Evolutionary conservation across 139 green algal genomes (phyloP).

Genomic region (Volvox reticuliferus): DNA sequence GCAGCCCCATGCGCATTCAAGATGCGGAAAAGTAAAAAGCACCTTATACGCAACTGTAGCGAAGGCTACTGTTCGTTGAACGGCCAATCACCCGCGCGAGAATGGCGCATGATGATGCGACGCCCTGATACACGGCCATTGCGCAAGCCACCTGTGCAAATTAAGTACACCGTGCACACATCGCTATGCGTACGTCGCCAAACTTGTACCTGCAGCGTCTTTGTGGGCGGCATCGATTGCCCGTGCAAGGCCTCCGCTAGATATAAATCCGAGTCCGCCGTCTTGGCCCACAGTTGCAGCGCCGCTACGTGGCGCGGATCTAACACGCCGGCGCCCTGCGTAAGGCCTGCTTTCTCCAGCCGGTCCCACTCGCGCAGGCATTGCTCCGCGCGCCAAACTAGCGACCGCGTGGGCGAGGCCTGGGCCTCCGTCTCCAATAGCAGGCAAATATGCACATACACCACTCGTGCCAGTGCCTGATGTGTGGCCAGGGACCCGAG

Average conservation of each 20-base stretch:
- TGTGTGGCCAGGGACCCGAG: background rate
- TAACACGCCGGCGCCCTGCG: constrained; percentile 41
- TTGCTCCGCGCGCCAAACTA: constrained; percentile 73
- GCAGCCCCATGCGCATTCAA: background rate
- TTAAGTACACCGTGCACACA: too few relatives aligned
- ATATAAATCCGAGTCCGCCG: constrained; percentile 74
- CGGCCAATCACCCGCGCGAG: too few relatives aligned
- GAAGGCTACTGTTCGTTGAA: too few relatives aligned
- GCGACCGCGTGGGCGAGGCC: constrained; percentile 67
- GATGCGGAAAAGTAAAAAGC: too few relatives aligned
- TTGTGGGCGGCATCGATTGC: constrained; percentile 58
- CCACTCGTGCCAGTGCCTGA: constrained; percentile 60
- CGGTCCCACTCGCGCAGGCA: constrained; percentile 81
- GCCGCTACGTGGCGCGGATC: constrained; percentile 56
- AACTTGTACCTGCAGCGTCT: constrained; percentile 59
- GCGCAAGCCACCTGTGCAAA: too few relatives aligned
- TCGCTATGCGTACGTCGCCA: too few relatives aligned
- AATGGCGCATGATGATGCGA: too few relatives aligned
- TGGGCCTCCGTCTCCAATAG: constrained; percentile 78
- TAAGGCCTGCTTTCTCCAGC: constrained; percentile 63
- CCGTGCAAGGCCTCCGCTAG: constrained; percentile 80
- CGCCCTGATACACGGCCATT: too few relatives aligned
- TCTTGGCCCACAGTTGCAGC: constrained; percentile 73
- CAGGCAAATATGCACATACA: constrained; percentile 77
- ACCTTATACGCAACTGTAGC: too few relatives aligned